Evolutionary conservation across 2,329 filamentous ascomycete species (phyloP).

Genomic region (Talaromyces sp.): DNA sequence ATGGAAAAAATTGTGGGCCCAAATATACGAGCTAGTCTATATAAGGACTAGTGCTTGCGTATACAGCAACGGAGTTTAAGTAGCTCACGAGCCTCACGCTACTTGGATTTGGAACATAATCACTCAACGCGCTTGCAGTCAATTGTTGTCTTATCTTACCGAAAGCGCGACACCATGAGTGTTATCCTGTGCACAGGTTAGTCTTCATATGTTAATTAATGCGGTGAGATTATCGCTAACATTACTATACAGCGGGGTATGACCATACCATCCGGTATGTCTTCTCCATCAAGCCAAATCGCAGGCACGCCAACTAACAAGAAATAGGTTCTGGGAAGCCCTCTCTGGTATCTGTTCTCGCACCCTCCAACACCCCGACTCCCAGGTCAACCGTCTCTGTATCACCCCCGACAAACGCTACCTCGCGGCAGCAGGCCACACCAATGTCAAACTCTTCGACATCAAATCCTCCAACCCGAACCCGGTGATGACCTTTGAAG

Average conservation of each 20-base stretch:
- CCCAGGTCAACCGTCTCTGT: conserved; percentile 95
- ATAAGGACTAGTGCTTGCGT: background rate
- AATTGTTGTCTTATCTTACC: background rate
- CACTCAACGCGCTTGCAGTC: background rate
- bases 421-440: conserved; percentile 74
- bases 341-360: conserved; percentile 96
- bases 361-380: conserved; percentile 96
- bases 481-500: conserved; percentile 88
- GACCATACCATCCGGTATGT: conserved; percentile 70
- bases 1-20: background rate
- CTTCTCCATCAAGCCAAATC: background rate
- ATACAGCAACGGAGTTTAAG: background rate
- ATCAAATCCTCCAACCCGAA: conserved; percentile 98
- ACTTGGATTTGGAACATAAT: background rate
- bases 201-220: conserved; percentile 22
- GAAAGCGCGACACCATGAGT: conserved; percentile 48
- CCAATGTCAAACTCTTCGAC: conserved; percentile 95
- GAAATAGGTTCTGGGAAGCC: conserved; percentile 88
- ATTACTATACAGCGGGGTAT: conserved; percentile 57
- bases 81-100: background rate
- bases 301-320: conserved; percentile 11
- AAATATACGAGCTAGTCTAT: background rate
- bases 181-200: conserved; percentile 66
- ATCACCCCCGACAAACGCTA: conserved; percentile 98
- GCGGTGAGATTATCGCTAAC: background rate